Base-by-base conservation (phyloP, 108 stramenopile genomes). In the Skeletonema menzelii region DNA sequence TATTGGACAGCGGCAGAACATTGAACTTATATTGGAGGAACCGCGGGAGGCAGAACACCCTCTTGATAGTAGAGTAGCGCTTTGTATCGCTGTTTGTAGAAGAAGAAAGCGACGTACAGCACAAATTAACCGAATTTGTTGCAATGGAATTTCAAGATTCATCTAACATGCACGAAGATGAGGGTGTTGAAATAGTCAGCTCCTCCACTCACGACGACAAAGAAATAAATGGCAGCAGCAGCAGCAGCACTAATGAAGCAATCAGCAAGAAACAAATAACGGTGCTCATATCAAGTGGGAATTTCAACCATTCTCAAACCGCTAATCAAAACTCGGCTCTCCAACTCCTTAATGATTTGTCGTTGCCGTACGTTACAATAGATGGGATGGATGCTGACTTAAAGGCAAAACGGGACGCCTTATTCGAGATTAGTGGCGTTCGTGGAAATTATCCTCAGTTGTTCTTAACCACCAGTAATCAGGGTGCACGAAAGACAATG, bases 391-490 rank as follows among this genome's bases (percentile, higher is more conserved):
- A 55, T 55, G 26, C 40, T 10, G 53, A 56, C 4, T 55, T 55
- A 12, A 49, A 56, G 63, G 63, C 46, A 46, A 24, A 24, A 19
- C 22, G 63, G 17, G 53, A 64, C 12, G 53, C 26, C 4, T 55
- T 64, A 24, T 64, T 64, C 8, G 63, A 55, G 49, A 55, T 64
- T 2, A 64, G 63, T 42, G 27, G 27, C 22, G n/a, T 64, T 42
- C 22, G 63, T 47, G 63, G 63, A 24, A 64, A 64, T 17, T 64
- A 64, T 17, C 63, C 63, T 3, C 63, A 64, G 63, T 53, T 64
- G 46, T 64, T 64, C 63, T 27, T 64, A 26, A 55, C 17, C 5
- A 17, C 46, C 5, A 47, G 17, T 47, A 47, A 47, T 19, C 46
- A 47, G 46, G 46, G 46, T 4, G 46, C 46, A 19, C 46, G 46